Conservation (phyloP, 768 basidiomycete genomes). For the Pulveroboletus sp. region DNA sequence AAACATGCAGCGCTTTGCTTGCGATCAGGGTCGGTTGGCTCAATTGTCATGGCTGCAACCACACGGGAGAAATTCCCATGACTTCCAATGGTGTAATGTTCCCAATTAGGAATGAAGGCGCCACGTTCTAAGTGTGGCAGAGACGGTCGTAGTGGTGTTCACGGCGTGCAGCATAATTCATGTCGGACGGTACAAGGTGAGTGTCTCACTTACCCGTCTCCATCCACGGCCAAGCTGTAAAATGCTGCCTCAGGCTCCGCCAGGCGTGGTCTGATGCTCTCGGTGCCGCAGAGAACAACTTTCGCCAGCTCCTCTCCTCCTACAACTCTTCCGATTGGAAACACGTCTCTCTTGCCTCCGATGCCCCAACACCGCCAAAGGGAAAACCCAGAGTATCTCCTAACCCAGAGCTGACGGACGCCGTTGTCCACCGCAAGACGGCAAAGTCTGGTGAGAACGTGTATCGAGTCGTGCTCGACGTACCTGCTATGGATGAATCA, state of each 20-base stretch:
- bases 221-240: not conserved
- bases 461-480: constrained; percentile 78
- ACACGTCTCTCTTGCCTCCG: constrained; percentile 51
- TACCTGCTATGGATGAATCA: constrained; percentile 53
- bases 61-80: too few relatives aligned
- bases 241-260: constrained; percentile 52
- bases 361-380: constrained; percentile 46
- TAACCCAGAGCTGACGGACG: constrained; percentile 62
- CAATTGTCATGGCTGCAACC: constrained; percentile 1
- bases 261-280: constrained; percentile 80
- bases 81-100: not conserved
- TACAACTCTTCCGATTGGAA: constrained; percentile 75
- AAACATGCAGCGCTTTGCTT: not conserved
- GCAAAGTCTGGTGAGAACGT: constrained; percentile 70
- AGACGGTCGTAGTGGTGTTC: not conserved
- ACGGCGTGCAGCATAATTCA: constrained; percentile 14
- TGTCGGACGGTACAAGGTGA: constrained; percentile 62
- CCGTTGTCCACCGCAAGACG: constrained; percentile 70
- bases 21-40: not conserved
- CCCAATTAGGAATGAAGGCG: not conserved
- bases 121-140: constrained; percentile 2
- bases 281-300: constrained; percentile 67
- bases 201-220: constrained; percentile 8
- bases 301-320: constrained; percentile 73
- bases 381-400: constrained; percentile 52